A percentile compares a stretch with the other conserved stretches of the same genome.
Evolutionary conservation across 2,329 filamentous ascomycete species (phyloP).

Genomic region (Calonectria fujianensis): DNA sequence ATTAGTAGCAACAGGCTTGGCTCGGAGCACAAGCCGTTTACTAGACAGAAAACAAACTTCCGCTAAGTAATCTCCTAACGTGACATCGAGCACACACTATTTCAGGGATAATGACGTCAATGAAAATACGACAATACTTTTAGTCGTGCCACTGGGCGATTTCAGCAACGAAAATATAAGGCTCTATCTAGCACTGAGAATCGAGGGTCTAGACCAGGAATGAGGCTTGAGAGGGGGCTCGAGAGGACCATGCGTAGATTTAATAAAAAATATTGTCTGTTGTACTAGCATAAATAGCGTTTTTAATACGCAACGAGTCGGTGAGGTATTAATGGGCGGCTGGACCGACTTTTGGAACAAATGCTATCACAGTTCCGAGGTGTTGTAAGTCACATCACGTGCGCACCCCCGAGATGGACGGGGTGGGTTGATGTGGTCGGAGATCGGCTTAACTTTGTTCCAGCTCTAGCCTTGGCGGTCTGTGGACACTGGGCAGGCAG

Average conservation of each 20-base stretch:
- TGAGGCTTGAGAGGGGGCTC: background rate
- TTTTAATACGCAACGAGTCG: background rate
- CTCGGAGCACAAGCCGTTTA: conserved; percentile 21
- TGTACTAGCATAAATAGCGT: background rate
- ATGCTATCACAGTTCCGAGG: conserved; percentile 3
- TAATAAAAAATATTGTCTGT: background rate
- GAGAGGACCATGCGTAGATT: conserved; percentile 8
- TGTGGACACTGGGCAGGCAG: conserved; percentile 57
- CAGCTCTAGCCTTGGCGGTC: conserved; percentile 43
- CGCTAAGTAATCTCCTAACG: conserved; percentile 10
- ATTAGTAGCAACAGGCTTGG: background rate
- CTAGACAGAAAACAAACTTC: conserved; percentile 22
- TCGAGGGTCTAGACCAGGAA: background rate
- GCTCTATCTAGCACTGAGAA: background rate
- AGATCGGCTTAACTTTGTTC: conserved; percentile 39
- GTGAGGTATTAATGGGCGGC: conserved; percentile 19
- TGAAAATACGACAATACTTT: conserved; percentile 12
- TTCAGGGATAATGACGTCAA: conserved; percentile 27
- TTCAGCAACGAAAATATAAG: conserved; percentile 3
- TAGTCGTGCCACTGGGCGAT: background rate
- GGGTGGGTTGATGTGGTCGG: background rate
- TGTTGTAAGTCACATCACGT: conserved; percentile 24
- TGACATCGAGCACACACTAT: conserved; percentile 15
- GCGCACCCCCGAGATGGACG: background rate
- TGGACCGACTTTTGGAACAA: background rate